Percentiles rank a stretch among this genome's conserved stretches.
These are phyloP conservation scores for Penicillium salamii DNA, from an alignment of 495 filamentous ascomycete species.

Conservation along the genomic window DNA sequence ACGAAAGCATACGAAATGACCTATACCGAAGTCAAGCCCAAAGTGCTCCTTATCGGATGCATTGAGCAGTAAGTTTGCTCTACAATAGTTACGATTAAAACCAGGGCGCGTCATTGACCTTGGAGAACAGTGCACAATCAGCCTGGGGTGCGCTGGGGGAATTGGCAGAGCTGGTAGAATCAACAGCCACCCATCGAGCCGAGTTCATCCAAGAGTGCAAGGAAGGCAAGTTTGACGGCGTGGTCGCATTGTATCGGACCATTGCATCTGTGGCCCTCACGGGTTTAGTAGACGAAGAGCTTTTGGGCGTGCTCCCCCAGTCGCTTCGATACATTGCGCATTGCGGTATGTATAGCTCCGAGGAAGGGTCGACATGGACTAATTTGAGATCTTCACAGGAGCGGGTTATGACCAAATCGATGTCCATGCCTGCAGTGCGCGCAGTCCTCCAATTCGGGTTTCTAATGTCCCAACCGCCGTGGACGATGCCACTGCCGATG, in stretches of 20 bases:
- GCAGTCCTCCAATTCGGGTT: constrained; percentile 57
- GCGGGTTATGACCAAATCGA: constrained; percentile 83
- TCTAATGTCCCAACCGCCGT: constrained; percentile 80
- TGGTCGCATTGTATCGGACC: constrained; percentile 72
- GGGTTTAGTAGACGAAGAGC: constrained; percentile 64
- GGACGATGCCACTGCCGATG: constrained; percentile 78
- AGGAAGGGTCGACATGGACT: background rate
- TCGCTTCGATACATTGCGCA: constrained; percentile 54
- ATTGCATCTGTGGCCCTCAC: constrained; percentile 66
- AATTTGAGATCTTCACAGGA: constrained; percentile 30
- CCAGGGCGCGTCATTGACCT: background rate
- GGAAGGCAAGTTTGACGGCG: constrained; percentile 64
- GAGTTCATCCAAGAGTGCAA: constrained; percentile 74
- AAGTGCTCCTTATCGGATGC: constrained; percentile 53
- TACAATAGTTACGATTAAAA: too few species aligned
- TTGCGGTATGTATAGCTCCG: constrained; percentile 39
- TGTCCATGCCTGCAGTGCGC: constrained; percentile 64
- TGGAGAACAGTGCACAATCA: constrained; percentile 12
- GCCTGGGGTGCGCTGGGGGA: constrained; percentile 50
- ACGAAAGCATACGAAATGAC: constrained; percentile 14
- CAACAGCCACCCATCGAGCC: constrained; percentile 51
- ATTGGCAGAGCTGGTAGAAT: constrained; percentile 47
- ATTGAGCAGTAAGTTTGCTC: constrained; percentile 32
- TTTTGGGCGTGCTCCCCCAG: constrained; percentile 57
- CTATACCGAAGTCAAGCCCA: constrained; percentile 35